Conservation (phyloP, 371 early-diverging fungal genomes). For the Gilbertella persicaria region DNA sequence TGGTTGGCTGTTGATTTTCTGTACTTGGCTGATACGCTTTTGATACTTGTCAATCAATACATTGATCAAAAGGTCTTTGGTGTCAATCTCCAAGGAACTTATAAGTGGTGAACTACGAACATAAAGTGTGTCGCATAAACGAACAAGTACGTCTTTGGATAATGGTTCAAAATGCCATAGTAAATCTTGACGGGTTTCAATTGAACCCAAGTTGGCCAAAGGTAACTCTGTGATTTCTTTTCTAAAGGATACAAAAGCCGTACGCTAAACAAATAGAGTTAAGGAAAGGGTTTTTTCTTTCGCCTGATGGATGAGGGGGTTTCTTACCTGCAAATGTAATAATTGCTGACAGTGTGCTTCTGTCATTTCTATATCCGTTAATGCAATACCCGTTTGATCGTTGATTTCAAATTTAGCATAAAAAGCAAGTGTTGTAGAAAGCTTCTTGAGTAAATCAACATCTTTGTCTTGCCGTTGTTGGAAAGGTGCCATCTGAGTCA, state of each 20-base stretch:
- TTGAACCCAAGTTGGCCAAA: constrained; percentile 69
- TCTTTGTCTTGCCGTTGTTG: constrained; percentile 46
- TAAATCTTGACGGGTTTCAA: constrained; percentile 59
- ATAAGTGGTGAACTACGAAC: constrained; percentile 52
- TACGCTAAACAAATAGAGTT: constrained; percentile 32
- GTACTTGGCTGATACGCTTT: constrained; percentile 66
- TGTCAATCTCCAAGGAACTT: constrained; percentile 30
- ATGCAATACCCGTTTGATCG: constrained; percentile 77
- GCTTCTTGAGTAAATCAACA: constrained; percentile 54
- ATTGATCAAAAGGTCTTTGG: constrained; percentile 52
- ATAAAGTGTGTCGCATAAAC: constrained; percentile 58
- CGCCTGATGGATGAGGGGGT: too few relatives aligned
- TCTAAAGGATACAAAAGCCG: constrained; percentile 68
- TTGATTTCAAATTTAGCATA: constrained; percentile 82
- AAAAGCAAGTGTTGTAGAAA: constrained; percentile 65
- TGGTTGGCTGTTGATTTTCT: constrained; percentile 68
- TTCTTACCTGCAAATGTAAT: constrained; percentile 64
- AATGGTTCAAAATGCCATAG: constrained; percentile 60
- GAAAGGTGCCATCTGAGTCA: constrained; percentile 60
- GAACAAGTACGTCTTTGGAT: constrained; percentile 42
- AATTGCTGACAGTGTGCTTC: constrained; percentile 63
- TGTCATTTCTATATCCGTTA: constrained; percentile 68
- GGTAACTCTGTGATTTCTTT: constrained; percentile 72
- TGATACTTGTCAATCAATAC: constrained; percentile 61
- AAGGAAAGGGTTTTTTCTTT: background rate